Conservation (phyloP, 2,329 filamentous ascomycete species). For the Pseudogymnoascus sp. region DNA sequence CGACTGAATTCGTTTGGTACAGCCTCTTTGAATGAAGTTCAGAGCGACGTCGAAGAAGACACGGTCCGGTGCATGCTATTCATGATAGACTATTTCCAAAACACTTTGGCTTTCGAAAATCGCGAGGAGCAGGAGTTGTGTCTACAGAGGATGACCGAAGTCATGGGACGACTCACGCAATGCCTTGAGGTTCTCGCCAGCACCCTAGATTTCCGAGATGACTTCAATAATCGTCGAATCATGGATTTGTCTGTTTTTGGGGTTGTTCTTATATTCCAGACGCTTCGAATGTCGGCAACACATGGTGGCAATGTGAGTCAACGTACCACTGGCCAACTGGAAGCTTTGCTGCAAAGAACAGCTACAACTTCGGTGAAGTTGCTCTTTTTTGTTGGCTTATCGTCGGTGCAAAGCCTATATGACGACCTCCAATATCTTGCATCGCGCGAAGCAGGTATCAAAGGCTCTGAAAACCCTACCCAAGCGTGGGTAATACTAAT, state of each 20-base stretch:
- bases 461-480: constrained; percentile 36
- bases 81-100: constrained; percentile 26
- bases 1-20: constrained; percentile 23
- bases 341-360: constrained; percentile 41
- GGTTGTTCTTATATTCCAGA: constrained; percentile 32
- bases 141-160: constrained; percentile 23
- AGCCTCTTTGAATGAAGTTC: neutral
- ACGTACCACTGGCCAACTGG: constrained; percentile 32
- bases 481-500: constrained; percentile 55
- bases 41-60: constrained; percentile 10
- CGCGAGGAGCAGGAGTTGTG: constrained; percentile 17
- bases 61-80: constrained; percentile 15
- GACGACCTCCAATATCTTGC: constrained; percentile 38
- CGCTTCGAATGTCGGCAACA: constrained; percentile 38
- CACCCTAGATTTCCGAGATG: neutral
- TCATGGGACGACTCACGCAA: constrained; percentile 14
- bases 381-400: constrained; percentile 38
- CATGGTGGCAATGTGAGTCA: constrained; percentile 12
- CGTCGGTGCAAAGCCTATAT: constrained; percentile 40
- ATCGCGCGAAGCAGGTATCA: constrained; percentile 46
- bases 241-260: constrained; percentile 8
- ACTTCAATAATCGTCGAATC: constrained; percentile 9
- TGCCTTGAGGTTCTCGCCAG: constrained; percentile 1
- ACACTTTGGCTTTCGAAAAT: constrained; percentile 18
- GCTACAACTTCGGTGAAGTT: constrained; percentile 33